phyloP scores from a whole-genome alignment of 2,329 filamentous ascomycete species.

The Neodidymelliopsis sp. region DNA sequence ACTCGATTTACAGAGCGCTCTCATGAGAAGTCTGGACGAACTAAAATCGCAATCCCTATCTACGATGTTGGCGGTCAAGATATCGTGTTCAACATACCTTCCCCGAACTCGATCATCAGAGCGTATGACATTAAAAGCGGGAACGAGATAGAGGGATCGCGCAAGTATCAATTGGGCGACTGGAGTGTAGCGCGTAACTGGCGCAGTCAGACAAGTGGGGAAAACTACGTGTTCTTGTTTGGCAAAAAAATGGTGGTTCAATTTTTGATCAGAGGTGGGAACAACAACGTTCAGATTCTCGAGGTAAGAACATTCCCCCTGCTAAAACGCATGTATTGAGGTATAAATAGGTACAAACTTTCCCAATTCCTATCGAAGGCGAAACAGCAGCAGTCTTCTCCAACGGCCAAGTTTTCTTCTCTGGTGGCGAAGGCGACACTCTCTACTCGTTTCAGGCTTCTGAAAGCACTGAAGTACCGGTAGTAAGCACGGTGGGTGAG shows the following conservation, averaged over 20 bases:
- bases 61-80: constrained; percentile 33
- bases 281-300: constrained; percentile 29
- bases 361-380: constrained; percentile 36
- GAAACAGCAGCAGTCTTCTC: constrained; percentile 34
- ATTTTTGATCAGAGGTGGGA: constrained; percentile 25
- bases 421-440: constrained; percentile 30
- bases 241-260: constrained; percentile 43
- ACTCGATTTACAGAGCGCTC: constrained; percentile 20
- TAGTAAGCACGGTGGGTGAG: constrained; percentile 23
- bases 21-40: constrained; percentile 36
- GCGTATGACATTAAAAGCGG: constrained; percentile 33
- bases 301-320: constrained; percentile 23
- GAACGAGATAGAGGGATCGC: constrained; percentile 24
- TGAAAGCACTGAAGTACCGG: constrained; percentile 28
- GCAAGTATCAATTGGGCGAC: constrained; percentile 38
- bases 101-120: constrained; percentile 38
- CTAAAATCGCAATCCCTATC: constrained; percentile 36
- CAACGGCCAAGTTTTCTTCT: constrained; percentile 36
- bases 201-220: constrained; percentile 34
- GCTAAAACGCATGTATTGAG: constrained; percentile 4
- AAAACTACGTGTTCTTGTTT: constrained; percentile 40
- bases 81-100: constrained; percentile 39
- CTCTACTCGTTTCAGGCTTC: constrained; percentile 43
- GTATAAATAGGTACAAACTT: constrained; percentile 34
- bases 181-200: constrained; percentile 42